phyloP scores from a whole-genome alignment of 129 eudicot species.

The Artemisia argyi region DNA sequence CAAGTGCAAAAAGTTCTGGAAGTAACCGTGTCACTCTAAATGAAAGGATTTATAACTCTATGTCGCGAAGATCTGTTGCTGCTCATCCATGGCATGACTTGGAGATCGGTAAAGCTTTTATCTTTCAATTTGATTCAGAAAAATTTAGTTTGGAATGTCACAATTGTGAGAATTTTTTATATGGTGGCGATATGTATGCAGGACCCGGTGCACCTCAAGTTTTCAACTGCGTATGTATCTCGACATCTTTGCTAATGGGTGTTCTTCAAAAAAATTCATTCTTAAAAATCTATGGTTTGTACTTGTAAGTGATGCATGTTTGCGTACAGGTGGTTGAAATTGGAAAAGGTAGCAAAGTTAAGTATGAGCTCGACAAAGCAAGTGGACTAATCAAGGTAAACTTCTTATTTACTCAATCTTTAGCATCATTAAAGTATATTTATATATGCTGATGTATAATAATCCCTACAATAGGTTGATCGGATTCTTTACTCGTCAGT shows the following conservation, averaged over 20 bases:
- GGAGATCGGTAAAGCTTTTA: slow-evolving; percentile 61
- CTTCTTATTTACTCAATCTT: slow-evolving; percentile 10
- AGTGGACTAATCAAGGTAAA: slow-evolving; percentile 86
- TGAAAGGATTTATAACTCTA: slow-evolving; percentile 89
- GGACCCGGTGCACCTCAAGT: slow-evolving; percentile 93
- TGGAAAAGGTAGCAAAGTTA: slow-evolving; percentile 94
- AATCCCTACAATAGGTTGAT: slow-evolving; percentile 59
- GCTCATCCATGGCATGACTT: slow-evolving; percentile 99
- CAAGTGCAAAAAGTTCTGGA: slow-evolving; percentile 37
- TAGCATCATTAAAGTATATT: background rate
- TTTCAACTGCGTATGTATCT: slow-evolving; percentile 76
- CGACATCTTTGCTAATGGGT: slow-evolving; percentile 7
- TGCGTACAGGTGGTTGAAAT: slow-evolving; percentile 82
- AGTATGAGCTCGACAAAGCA: slow-evolving; percentile 90
- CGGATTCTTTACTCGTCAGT: slow-evolving; percentile 93
- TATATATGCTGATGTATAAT: slow-evolving; percentile 11
- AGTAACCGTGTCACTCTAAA: slow-evolving; percentile 54
- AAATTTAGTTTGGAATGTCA: slow-evolving; percentile 9
- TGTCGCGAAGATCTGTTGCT: slow-evolving; percentile 88
- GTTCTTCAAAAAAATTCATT: background rate
- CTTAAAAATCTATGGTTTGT: background rate
- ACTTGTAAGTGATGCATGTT: background rate
- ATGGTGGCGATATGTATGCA: slow-evolving; percentile 34
- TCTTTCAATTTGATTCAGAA: background rate
- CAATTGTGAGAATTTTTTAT: slow-evolving; percentile 6